Percentiles rank a stretch among this genome's conserved stretches.
These are phyloP conservation scores for Peniophora sp. DNA, from an alignment of 1,284 basidiomycete genomes.

Conservation along the genomic window DNA sequence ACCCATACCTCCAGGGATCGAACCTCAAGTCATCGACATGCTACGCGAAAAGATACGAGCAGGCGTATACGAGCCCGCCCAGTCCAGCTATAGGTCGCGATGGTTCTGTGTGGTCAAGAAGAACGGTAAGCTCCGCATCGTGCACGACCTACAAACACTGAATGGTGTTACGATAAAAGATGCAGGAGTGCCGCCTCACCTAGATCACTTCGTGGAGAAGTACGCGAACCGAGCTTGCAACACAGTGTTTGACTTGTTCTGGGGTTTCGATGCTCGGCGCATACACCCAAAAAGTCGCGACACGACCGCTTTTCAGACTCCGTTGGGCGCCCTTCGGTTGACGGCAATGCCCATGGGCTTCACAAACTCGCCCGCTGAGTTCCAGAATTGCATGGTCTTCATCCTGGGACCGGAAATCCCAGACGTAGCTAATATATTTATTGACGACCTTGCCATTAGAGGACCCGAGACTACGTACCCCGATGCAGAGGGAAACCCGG, in stretches of 20 bases:
- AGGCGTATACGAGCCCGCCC: slow-evolving; percentile 28
- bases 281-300: slow-evolving; percentile 14
- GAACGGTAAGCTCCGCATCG: slow-evolving; percentile 23
- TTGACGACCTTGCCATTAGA: slow-evolving; percentile 11
- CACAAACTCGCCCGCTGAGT: slow-evolving; percentile 8
- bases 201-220: slow-evolving; percentile 15
- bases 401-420: slow-evolving; percentile 13
- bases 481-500: slow-evolving; percentile 16
- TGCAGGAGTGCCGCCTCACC: slow-evolving; percentile 17
- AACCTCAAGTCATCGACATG: slow-evolving; percentile 22
- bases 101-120: slow-evolving; percentile 34
- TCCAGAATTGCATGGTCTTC: slow-evolving; percentile 3
- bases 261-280: slow-evolving; percentile 17
- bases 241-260: slow-evolving; percentile 17
- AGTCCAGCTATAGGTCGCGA: slow-evolving; percentile 26
- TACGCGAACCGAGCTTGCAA: slow-evolving; percentile 16
- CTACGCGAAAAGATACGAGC: slow-evolving; percentile 22
- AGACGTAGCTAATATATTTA: slow-evolving; percentile 18
- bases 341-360: slow-evolving; percentile 9
- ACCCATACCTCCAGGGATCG: slow-evolving; percentile 30
- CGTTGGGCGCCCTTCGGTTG: slow-evolving; percentile 6
- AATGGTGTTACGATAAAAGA: slow-evolving; percentile 26
- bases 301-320: slow-evolving; percentile 21
- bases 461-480: slow-evolving; percentile 10
- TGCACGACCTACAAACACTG: slow-evolving; percentile 23